Percentiles rank a stretch among this genome's conserved stretches.
These are phyloP conservation scores for Pseudozyma sp. DNA, from an alignment of 1,284 basidiomycete genomes.

Conservation along the genomic window DNA sequence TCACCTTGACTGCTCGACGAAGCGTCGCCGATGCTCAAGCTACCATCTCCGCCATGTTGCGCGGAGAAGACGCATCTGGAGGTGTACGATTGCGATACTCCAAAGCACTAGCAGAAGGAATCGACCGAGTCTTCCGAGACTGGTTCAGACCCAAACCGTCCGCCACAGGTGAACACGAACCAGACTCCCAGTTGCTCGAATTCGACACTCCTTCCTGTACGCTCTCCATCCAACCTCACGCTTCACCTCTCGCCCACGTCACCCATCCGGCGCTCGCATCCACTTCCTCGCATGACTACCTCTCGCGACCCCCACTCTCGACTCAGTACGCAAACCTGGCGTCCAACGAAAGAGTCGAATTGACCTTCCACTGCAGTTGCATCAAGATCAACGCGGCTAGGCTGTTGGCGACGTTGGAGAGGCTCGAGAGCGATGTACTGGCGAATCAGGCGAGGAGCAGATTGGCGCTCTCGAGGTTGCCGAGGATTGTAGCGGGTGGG, in stretches of 20 bases:
- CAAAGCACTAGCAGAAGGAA: conserved; percentile 51
- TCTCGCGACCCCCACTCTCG: conserved; percentile 39
- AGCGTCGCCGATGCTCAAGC: conserved; percentile 20
- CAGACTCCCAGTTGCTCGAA: conserved; percentile 30
- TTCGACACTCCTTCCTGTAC: conserved; percentile 53
- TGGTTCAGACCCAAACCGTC: conserved; percentile 43
- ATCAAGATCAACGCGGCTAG: conserved; percentile 48
- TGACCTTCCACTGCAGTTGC: conserved; percentile 52
- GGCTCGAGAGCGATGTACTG: conserved; percentile 48
- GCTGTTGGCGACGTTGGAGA: conserved; percentile 40
- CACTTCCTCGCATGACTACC: conserved; percentile 47
- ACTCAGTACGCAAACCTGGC: conserved; percentile 27
- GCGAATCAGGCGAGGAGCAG: conserved; percentile 20
- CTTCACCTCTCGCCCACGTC: conserved; percentile 13
- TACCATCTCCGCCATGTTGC: conserved; percentile 20
- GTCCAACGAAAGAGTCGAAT: conserved; percentile 36
- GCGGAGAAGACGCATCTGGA: conserved; percentile 16
- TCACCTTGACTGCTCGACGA: conserved; percentile 41
- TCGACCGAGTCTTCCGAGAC: conserved; percentile 57
- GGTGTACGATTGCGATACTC: conserved; percentile 44
- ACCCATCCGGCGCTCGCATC: conserved; percentile 44
- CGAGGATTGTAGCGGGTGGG: conserved; percentile 16
- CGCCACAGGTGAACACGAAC: conserved; percentile 1
- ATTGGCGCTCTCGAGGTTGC: conserved; percentile 9
- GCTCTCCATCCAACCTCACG: conserved; percentile 53